Base-by-base conservation (phyloP, 1,284 basidiomycete genomes). In the Blastosporella zonata region DNA sequence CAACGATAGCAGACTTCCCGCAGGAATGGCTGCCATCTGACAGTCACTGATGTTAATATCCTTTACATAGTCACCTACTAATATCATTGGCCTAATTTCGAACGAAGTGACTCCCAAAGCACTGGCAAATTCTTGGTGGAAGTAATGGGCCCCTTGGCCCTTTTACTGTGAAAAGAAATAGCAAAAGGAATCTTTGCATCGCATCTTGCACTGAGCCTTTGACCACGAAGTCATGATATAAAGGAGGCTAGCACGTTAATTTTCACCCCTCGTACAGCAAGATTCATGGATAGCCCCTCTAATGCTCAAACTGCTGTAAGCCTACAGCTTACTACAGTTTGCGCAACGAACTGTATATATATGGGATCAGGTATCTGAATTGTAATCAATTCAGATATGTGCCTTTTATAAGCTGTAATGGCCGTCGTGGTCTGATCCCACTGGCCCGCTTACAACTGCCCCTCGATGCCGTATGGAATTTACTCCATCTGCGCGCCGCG, bases 1-100 rank as follows among this genome's bases (percentile, higher is more conserved):
- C 87, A 27, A 76, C 83, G 23, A 72, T 91, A 49, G 73, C 68
- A 53, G 90, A 93, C 59, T 93, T 93, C 66, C 91, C 91, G 1
- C 69, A 78, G 62, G 85, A 87, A 62, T 93, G 90, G 90, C 70
- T 93, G 54, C 84, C 83, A 13, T 10, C 36, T 17, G n/a, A 29
- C 4, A 33, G 21, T 3, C 40, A 28, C 10, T 28, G 12, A n/a
- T 45, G 20, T 34, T 3, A 5, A 37, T 27, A 28, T 36, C 15
- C 8, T 15, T 28, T 44, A 40, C 35, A 50, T 43, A 48, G 22
- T 40, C 41, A 21, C 21, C 15, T n/a, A n/a, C n/a, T 58, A 52
- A 52, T 47, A 49, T 35, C 38, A 46, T 31, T 38, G 29, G 23
- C 27, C 49, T 22, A 3, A 10, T 22, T 41, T 28, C 6, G 17